Evolutionary conservation across 2,329 filamentous ascomycete genomes (phyloP).

Genomic region (Verticillium zaregamsianum): DNA sequence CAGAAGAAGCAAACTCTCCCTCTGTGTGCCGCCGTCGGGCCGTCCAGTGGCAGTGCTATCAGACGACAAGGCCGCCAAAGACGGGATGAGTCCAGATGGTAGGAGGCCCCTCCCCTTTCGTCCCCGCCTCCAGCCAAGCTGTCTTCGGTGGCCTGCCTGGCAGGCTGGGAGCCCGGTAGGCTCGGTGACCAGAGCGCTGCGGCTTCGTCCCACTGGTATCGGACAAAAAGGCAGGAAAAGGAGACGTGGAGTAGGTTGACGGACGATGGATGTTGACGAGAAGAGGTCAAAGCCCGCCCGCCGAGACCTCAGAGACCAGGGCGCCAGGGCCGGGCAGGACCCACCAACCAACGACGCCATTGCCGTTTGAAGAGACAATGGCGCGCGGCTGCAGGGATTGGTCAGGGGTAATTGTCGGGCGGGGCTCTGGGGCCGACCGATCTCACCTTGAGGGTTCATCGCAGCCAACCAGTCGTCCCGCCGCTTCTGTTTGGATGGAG

Average conservation of each 20-base stretch:
- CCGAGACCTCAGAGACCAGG: background rate
- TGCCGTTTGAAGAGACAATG: constrained; percentile 1
- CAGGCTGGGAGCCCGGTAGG: background rate
- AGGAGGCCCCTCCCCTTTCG: no score
- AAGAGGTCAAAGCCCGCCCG: background rate
- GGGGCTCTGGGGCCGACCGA: background rate
- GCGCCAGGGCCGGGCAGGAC: background rate
- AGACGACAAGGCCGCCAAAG: background rate
- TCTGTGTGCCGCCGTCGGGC: background rate
- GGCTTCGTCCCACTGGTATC: background rate
- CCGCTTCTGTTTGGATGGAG: background rate
- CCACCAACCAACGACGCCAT: background rate
- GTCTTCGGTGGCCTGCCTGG: background rate
- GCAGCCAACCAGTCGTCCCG: background rate
- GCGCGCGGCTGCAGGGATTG: constrained; percentile 3
- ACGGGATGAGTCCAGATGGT: background rate
- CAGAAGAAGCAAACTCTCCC: background rate
- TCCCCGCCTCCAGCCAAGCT: background rate
- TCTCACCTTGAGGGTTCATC: background rate
- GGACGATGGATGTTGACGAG: background rate
- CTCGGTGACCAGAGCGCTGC: background rate
- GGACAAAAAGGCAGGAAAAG: background rate
- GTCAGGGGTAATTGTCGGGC: background rate
- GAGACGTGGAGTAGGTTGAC: background rate
- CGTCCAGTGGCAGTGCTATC: background rate